Base-by-base conservation (phyloP, 2,329 filamentous ascomycete species). In the Aspergillus tanneri region DNA sequence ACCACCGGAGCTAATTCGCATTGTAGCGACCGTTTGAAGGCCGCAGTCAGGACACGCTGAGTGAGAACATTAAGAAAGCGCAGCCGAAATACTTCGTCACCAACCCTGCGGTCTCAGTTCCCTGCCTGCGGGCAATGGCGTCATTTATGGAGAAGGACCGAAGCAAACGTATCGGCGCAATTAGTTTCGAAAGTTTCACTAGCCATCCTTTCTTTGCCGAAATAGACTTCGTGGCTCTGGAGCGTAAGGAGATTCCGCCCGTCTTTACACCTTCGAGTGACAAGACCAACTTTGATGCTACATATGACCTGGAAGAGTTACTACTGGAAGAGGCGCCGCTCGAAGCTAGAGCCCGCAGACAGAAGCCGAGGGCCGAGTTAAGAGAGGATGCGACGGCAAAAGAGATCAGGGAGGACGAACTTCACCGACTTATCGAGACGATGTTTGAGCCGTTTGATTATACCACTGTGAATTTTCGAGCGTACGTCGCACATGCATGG, bases 221-320 rank as follows among this genome's bases (percentile, higher is more conserved):
- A 2, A 82, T 97, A 57, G 87, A 97, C 65, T 99, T 99, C 58
- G 83, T 82, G 11, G 84, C 85, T 0, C 72, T 99, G 27, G 89
- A 96, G 66, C 78, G 83, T 55, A 97, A 96, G 67, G 84, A 90
- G 64, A 85, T 97, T 36, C 86, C 91, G 59, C 93, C 93, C 0
- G 84, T 97, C 3, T 99, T 99, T 67, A 82, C 87, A 16, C 93
- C 93, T 0, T 96, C 92, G 0, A 91, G 90, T 47, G 93, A 97
- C 40, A 99, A 99, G 79, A 97, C 93, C 3, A 99, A 99, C 68
- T 99, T 99, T 58, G 93, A 99, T 70, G 93, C 93, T 4, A 99
- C 93, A 0, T 97, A 99, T 66, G 93, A 99, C 69, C 74, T 99
- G 42, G 93, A 99, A 66, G 93, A 99, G 68, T 71, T 99, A 16